These are phyloP conservation scores for Lagenidium giganteum DNA, from an alignment of 352 stramenopile genomes.

Conservation along the genomic window DNA sequence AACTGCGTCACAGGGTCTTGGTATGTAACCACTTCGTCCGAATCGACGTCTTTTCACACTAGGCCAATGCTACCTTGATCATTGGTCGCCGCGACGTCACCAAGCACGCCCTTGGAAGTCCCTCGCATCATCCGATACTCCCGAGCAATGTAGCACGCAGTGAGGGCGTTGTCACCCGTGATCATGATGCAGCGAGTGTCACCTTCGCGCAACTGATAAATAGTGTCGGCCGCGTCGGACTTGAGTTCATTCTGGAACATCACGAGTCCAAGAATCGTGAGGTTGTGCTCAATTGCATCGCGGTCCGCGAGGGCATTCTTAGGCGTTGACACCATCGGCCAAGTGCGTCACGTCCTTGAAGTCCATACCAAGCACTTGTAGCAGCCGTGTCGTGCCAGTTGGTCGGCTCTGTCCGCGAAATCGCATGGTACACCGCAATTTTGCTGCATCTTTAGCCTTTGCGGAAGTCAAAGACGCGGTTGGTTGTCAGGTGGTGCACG, in stretches of 20 bases:
- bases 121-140: constrained; percentile 28
- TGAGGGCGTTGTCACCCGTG: constrained; percentile 71
- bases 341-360: constrained; percentile 12
- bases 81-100: constrained; percentile 27
- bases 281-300: constrained; percentile 42
- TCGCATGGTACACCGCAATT: constrained; percentile 45
- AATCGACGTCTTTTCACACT: constrained; percentile 46
- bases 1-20: constrained; percentile 9
- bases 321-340: not conserved
- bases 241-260: constrained; percentile 85
- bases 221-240: constrained; percentile 48
- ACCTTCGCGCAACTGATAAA: constrained; percentile 53
- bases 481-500: constrained; percentile 30
- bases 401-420: constrained; percentile 30
- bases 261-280: constrained; percentile 63
- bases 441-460: constrained; percentile 72
- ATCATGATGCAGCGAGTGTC: constrained; percentile 75
- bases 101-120: constrained; percentile 29
- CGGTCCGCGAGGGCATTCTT: constrained; percentile 24
- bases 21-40: constrained; percentile 28
- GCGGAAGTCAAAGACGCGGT: constrained; percentile 47
- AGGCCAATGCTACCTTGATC: constrained; percentile 22
- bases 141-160: constrained; percentile 42
- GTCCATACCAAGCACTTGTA: constrained; percentile 78
- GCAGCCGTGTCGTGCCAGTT: constrained; percentile 53